These are phyloP conservation scores for Pseudocercospora eumusae DNA, from an alignment of 2,329 filamentous ascomycete genomes.

Conservation along the genomic window DNA sequence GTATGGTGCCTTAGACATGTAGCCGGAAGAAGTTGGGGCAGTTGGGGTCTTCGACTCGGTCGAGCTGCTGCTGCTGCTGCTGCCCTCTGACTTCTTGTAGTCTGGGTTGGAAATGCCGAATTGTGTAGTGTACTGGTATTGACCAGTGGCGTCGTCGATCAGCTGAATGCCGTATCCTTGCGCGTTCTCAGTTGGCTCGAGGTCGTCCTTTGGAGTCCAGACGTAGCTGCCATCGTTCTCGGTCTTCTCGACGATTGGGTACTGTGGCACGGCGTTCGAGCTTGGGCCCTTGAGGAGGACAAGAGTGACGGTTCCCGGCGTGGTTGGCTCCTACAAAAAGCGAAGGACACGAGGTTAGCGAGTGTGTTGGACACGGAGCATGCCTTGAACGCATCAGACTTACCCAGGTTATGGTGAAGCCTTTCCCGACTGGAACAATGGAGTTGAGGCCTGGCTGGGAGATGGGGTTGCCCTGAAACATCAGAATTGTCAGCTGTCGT, in stretches of 20 bases:
- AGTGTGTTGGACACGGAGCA: too few relatives aligned
- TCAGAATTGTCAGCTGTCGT: background rate
- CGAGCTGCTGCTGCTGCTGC: conserved; percentile 15
- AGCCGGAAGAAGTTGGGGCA: conserved; percentile 13
- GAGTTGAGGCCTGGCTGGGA: conserved; percentile 52
- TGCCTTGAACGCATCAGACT: too few relatives aligned
- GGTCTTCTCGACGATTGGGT: conserved; percentile 55
- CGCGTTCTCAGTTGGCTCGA: conserved; percentile 47
- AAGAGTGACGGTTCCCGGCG: conserved; percentile 56
- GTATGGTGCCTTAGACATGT: conserved; percentile 51
- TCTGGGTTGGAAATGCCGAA: conserved; percentile 59
- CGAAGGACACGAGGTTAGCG: too few relatives aligned
- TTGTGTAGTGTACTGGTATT: conserved; percentile 64
- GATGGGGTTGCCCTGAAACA: conserved; percentile 56
- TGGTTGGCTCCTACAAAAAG: conserved; percentile 50
- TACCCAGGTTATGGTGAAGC: conserved; percentile 64
- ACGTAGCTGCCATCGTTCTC: conserved; percentile 56
- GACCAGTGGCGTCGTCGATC: conserved; percentile 60
- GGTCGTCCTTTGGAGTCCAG: conserved; percentile 56
- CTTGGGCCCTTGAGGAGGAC: conserved; percentile 62
- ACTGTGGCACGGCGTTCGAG: conserved; percentile 53
- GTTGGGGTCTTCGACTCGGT: conserved; percentile 10
- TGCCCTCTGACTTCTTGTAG: conserved; percentile 30
- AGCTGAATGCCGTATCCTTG: conserved; percentile 63
- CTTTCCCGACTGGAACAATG: conserved; percentile 57